phyloP scores from a whole-genome alignment of 2,329 filamentous ascomycete genomes.

The Trichoderma koningii region DNA sequence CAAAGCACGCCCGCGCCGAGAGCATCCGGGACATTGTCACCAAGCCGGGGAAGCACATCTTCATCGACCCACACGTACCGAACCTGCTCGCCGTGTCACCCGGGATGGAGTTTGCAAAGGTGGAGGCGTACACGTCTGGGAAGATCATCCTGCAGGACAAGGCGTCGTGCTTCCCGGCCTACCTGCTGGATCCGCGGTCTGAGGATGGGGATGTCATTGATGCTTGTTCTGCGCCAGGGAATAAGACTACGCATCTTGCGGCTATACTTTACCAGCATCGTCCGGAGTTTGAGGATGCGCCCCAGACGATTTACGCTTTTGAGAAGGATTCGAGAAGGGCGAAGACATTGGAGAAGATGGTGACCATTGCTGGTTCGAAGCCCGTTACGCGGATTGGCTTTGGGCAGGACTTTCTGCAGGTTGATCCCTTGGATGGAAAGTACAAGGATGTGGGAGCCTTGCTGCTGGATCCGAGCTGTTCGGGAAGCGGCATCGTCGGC shows the following conservation, averaged over 20 bases:
- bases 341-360: constrained; percentile 81
- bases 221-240: constrained; percentile 90
- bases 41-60: constrained; percentile 54
- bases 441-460: constrained; percentile 76
- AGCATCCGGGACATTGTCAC: constrained; percentile 59
- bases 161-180: constrained; percentile 94
- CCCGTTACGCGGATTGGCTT: constrained; percentile 66
- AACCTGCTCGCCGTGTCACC: constrained; percentile 79
- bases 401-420: constrained; percentile 78
- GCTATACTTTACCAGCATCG: constrained; percentile 62
- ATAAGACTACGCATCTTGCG: constrained; percentile 94
- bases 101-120: constrained; percentile 70
- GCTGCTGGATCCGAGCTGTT: constrained; percentile 91
- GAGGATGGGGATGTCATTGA: constrained; percentile 81
- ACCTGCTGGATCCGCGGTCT: constrained; percentile 70
- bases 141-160: constrained; percentile 92
- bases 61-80: constrained; percentile 79
- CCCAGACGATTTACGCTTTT: constrained; percentile 68
- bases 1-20: constrained; percentile 58
- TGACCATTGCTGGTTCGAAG: constrained; percentile 72
- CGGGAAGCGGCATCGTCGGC: constrained; percentile 90
- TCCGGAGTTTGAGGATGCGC: constrained; percentile 40
- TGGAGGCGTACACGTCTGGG: constrained; percentile 71
- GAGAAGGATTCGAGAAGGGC: constrained; percentile 74
- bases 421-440: constrained; percentile 63